A percentile compares a stretch with the other conserved stretches of the same genome.
These are phyloP conservation scores for Euphorbia pulcherrima DNA, from an alignment of 345 rosid genomes.

Conservation along the genomic window DNA sequence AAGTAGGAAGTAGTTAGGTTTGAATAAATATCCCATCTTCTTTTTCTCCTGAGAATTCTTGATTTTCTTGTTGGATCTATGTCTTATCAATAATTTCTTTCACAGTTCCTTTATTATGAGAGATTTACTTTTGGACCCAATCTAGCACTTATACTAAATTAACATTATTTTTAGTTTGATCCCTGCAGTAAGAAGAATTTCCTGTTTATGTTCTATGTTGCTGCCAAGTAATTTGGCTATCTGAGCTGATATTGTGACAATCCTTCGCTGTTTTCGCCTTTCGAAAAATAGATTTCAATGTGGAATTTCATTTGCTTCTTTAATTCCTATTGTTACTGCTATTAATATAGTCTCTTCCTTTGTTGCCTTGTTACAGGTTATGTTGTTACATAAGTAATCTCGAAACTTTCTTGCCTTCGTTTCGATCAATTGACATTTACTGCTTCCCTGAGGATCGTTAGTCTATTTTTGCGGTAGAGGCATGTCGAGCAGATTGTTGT, in stretches of 20 bases:
- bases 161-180: background rate
- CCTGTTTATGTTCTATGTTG: background rate
- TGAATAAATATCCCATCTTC: too few species aligned
- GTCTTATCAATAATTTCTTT: background rate
- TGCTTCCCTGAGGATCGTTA: too few species aligned
- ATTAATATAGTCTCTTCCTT: background rate
- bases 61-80: background rate
- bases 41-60: background rate
- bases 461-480: slow-evolving; percentile 23
- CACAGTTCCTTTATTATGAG: background rate
- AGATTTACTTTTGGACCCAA: background rate
- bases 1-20: slow-evolving; percentile 1
- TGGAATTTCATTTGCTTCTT: background rate
- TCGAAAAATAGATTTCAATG: background rate
- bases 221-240: background rate
- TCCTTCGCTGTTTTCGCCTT: background rate
- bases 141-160: background rate
- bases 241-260: background rate
- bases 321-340: background rate
- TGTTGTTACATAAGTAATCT: background rate
- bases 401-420: slow-evolving; percentile 11
- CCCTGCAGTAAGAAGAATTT: background rate
- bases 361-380: slow-evolving; percentile 21
- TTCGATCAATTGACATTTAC: background rate
- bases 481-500: slow-evolving; percentile 42